Percentiles rank a stretch among this genome's conserved stretches.
Evolutionary conservation across 2,329 filamentous ascomycete genomes (phyloP).

Genomic region (Ilyonectria sp.): DNA sequence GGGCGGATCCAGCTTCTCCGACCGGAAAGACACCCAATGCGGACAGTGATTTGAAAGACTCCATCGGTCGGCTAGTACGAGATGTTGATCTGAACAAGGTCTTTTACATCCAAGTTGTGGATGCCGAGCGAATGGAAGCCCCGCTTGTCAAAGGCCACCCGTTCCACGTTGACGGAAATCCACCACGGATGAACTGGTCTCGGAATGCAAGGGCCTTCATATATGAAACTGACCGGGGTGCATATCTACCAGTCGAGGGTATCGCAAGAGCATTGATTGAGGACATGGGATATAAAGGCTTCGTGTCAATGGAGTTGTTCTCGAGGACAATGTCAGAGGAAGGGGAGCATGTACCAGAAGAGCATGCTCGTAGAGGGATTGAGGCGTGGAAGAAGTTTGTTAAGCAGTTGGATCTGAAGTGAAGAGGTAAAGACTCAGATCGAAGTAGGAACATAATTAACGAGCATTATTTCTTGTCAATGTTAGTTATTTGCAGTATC

Average conservation of each 20-base stretch:
- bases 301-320: constrained; percentile 79
- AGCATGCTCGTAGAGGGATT: constrained; percentile 24
- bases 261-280: constrained; percentile 74
- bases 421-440: background rate
- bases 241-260: constrained; percentile 72
- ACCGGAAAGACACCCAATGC: constrained; percentile 67
- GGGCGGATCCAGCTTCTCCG: constrained; percentile 73
- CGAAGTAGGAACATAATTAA: background rate
- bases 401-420: constrained; percentile 13
- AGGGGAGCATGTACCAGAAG: constrained; percentile 17
- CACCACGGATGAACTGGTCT: constrained; percentile 79
- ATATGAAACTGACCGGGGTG: constrained; percentile 56
- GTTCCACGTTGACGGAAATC: constrained; percentile 37
- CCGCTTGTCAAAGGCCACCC: constrained; percentile 60
- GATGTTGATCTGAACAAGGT: constrained; percentile 74
- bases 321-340: constrained; percentile 46
- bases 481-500: too few species aligned
- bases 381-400: constrained; percentile 30
- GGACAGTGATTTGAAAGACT: constrained; percentile 66
- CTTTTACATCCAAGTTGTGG: constrained; percentile 82
- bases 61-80: constrained; percentile 67
- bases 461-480: too few species aligned
- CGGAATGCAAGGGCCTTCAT: constrained; percentile 74
- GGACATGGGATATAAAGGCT: constrained; percentile 75
- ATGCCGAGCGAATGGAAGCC: constrained; percentile 69